Percentiles rank a stretch among this genome's conserved stretches.
Evolutionary conservation across 441 rosid genomes (phyloP).

Genomic region (Daphne laureola): DNA sequence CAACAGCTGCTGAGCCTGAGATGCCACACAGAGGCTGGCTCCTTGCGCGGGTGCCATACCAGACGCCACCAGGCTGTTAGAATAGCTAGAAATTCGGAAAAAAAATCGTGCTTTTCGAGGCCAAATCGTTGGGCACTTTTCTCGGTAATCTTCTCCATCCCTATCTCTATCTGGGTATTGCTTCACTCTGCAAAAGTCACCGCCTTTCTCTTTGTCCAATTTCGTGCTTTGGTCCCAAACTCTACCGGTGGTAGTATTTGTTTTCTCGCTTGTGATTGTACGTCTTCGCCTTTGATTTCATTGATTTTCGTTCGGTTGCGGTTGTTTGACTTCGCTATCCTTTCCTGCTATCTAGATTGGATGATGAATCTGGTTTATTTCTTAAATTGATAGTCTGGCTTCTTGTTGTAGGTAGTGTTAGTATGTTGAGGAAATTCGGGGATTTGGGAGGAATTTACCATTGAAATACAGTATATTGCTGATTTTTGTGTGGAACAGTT

Average conservation of each 20-base stretch:
- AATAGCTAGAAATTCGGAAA: background rate
- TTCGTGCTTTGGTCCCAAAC: background rate
- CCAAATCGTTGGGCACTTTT: slow-evolving; percentile 28
- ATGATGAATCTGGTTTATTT: too few relatives aligned
- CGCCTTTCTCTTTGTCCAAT: background rate
- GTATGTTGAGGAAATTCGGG: too few relatives aligned
- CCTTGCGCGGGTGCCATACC: too few relatives aligned
- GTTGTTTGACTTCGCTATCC: too few relatives aligned
- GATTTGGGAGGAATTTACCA: too few relatives aligned
- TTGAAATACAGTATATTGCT: too few relatives aligned
- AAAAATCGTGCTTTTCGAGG: slow-evolving; percentile 34
- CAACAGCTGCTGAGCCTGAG: slow-evolving; percentile 25
- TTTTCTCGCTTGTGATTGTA: slow-evolving; percentile 3
- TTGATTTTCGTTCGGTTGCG: background rate
- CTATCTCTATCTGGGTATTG: slow-evolving; percentile 1
- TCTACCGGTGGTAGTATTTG: background rate
- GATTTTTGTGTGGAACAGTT: too few relatives aligned
- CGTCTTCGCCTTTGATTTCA: background rate
- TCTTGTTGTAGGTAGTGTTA: too few relatives aligned
- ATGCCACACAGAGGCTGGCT: slow-evolving; percentile 8
- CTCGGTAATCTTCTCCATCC: slow-evolving; percentile 24
- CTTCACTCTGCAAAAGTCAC: slow-evolving; percentile 2
- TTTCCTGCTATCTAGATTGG: too few relatives aligned
- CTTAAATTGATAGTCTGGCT: too few relatives aligned
- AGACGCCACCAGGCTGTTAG: too few relatives aligned